These are phyloP conservation scores for Phellinidium pouzarii DNA, from an alignment of 1,284 basidiomycete genomes.

Conservation along the genomic window DNA sequence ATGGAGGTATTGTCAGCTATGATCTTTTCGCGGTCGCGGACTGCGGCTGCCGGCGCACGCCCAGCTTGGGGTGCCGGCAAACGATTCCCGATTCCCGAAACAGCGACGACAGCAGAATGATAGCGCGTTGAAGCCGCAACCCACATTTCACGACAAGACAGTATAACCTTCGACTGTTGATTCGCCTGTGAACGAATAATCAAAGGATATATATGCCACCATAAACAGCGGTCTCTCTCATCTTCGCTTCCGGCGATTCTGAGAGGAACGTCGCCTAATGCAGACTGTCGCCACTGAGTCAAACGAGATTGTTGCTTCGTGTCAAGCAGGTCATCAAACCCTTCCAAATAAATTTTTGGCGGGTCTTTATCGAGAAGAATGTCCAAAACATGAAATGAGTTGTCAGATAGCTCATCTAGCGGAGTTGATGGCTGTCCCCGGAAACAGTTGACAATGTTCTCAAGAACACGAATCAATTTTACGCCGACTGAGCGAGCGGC, in stretches of 20 bases:
- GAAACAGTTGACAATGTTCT: slow-evolving; percentile 38
- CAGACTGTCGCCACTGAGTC: slow-evolving; percentile 54
- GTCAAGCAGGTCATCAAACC: slow-evolving; percentile 61
- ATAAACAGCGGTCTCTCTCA: slow-evolving; percentile 58
- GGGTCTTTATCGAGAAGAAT: slow-evolving; percentile 42
- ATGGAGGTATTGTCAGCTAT: slow-evolving; percentile 56
- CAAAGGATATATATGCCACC: slow-evolving; percentile 62
- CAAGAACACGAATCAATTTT: slow-evolving; percentile 51
- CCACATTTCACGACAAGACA: slow-evolving; percentile 53
- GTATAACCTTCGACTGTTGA: slow-evolving; percentile 37
- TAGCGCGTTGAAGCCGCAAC: slow-evolving; percentile 60
- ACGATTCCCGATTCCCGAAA: slow-evolving; percentile 46
- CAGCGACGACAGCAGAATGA: slow-evolving; percentile 59
- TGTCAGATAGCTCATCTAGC: slow-evolving; percentile 24
- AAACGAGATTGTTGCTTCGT: slow-evolving; percentile 49
- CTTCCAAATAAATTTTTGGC: slow-evolving; percentile 44
- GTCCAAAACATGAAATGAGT: slow-evolving; percentile 38
- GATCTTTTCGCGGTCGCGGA: slow-evolving; percentile 21
- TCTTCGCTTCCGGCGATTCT: slow-evolving; percentile 62
- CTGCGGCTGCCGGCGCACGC: slow-evolving; percentile 12
- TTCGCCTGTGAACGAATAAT: slow-evolving; percentile 53
- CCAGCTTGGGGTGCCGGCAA: slow-evolving; percentile 9
- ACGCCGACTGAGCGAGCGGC: slow-evolving; percentile 51
- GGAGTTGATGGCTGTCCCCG: slow-evolving; percentile 28
- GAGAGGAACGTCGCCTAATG: slow-evolving; percentile 46